Evolutionary conservation across 2,329 filamentous ascomycete species (phyloP).

Genomic region (Penicillium sp.): DNA sequence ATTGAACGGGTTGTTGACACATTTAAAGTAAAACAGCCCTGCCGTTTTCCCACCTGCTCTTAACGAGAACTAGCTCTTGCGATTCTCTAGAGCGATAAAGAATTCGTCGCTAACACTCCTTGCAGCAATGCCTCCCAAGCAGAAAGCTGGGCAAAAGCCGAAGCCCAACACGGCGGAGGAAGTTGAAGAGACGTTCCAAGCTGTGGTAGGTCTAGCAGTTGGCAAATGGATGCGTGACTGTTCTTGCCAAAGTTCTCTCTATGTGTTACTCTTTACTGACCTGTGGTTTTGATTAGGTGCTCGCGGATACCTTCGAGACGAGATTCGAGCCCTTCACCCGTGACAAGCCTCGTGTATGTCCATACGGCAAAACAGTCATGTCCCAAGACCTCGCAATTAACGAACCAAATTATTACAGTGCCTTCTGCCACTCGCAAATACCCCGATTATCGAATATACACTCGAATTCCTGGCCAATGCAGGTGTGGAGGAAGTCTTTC

Average conservation of each 20-base stretch:
- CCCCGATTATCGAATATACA: conserved; percentile 93
- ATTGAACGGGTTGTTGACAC: background rate
- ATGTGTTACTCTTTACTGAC: conserved; percentile 10
- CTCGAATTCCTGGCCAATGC: conserved; percentile 94
- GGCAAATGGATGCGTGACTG: background rate
- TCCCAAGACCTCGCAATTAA: background rate
- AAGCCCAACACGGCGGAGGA: conserved; percentile 52
- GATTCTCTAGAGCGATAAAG: background rate
- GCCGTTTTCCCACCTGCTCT: background rate
- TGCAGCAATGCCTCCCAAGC: conserved; percentile 35
- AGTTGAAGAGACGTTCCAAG: conserved; percentile 61
- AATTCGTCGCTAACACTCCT: background rate
- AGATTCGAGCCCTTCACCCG: conserved; percentile 86
- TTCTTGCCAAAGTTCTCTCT: background rate
- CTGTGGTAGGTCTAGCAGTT: conserved; percentile 51
- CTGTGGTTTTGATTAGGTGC: conserved; percentile 55
- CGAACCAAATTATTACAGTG: conserved; percentile 57
- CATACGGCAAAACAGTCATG: background rate
- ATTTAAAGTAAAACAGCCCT: background rate
- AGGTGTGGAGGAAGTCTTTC: conserved; percentile 87
- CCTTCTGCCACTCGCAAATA: conserved; percentile 88
- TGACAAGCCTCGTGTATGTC: conserved; percentile 76
- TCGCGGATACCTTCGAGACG: conserved; percentile 93
- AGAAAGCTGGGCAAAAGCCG: conserved; percentile 33
- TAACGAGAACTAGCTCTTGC: background rate